phyloP scores from a whole-genome alignment of 139 green algal genomes.

The Zygnema cylindricum region DNA sequence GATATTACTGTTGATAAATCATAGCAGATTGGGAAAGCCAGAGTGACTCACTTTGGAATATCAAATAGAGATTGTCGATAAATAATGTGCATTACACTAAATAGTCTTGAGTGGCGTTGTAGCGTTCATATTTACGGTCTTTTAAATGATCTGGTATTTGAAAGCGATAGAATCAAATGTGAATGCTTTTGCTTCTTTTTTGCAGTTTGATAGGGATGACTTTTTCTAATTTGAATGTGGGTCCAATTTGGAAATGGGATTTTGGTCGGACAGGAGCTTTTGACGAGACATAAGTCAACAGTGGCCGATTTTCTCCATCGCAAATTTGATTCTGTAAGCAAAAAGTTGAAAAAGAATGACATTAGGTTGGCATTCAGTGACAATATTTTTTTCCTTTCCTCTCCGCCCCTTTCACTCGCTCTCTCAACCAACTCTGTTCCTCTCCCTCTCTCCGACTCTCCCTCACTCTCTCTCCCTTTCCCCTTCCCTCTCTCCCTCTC shows the following conservation, averaged over 20 bases:
- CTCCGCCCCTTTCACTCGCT: too few species aligned
- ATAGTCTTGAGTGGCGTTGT: background rate
- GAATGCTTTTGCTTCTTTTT: background rate
- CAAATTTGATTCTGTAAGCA: constrained; percentile 30
- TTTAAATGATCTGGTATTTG: background rate
- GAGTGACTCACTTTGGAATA: too few species aligned
- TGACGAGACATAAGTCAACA: constrained; percentile 46
- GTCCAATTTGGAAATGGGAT: too few species aligned
- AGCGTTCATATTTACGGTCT: background rate
- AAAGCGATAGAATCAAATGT: background rate
- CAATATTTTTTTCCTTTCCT: too few species aligned
- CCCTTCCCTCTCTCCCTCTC: background rate
- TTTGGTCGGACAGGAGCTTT: constrained; percentile 25
- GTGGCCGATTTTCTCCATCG: constrained; percentile 26
- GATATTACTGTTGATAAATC: too few species aligned
- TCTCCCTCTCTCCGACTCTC: background rate
- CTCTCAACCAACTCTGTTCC: too few species aligned
- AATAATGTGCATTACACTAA: background rate
- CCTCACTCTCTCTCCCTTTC: background rate
- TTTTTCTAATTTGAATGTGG: background rate
- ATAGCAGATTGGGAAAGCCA: too few species aligned
- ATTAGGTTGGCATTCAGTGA: too few species aligned
- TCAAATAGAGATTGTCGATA: too few species aligned
- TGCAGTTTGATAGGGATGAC: background rate
- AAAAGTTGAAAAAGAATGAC: constrained; percentile 3